Base-by-base conservation (phyloP, 192 early-diverging fungal genomes). In the Thoreauomyces humboldtii region DNA sequence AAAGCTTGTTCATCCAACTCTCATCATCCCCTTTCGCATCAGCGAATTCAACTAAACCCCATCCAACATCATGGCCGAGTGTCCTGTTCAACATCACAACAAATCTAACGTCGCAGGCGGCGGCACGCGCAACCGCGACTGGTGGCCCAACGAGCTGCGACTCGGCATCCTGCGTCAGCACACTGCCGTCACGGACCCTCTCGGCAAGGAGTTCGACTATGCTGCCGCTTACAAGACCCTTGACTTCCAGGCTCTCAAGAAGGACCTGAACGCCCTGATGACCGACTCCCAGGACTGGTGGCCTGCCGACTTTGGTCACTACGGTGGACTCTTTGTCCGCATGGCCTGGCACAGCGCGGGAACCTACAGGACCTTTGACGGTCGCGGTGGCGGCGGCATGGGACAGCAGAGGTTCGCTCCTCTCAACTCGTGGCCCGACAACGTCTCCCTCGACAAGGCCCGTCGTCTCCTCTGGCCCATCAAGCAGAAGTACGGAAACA, bases 341-440 rank as follows among this genome's bases (percentile, higher is more conserved):
- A 64, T 84, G 19, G 81, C 75, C 11, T 82, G 79, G 77, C 88
- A 89, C 50, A 85, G 87, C 19, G 70, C 73, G 53, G 88, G 88
- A 25, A 86, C 87, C 34, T 89, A 85, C 70, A 44, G 64, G 76
- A 22, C 41, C 71, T 38, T 69, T 66, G 55, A 75, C 69, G 31
- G 88, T 81, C 63, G 88, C 83, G 60, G 77, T 73, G 27, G 61
- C 50, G 82, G 53, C n/a, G 69, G 0, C 38, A n/a, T 21, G 35
- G 70, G 25, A 15, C 61, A 36, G 2, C 34, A 37, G 19, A 14
- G 55, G 12, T 57, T 35, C 33, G 19, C 2, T 7, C 55, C 71
- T 25, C 65, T 62, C 38, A 7, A 38, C 19, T 61, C 63, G 41
- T 86, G 92, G 68, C 83, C 75, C 44, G 92, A 91, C 70, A 94